Percentiles rank a stretch among this genome's conserved stretches.
Evolutionary conservation across 352 stramenopile genomes (phyloP).

Genomic region (Pythium graminicola): DNA sequence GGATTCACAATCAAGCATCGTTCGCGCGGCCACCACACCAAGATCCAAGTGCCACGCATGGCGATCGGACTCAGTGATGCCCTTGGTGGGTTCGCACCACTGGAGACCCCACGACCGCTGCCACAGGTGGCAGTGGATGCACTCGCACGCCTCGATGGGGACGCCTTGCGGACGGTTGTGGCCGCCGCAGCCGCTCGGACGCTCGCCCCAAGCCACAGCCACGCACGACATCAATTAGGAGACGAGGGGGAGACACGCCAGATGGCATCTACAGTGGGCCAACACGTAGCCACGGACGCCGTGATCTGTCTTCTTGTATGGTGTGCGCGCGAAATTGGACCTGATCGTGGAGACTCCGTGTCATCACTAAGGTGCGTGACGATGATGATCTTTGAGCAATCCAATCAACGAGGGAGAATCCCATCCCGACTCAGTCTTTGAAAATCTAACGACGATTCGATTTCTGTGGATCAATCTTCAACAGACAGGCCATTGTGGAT

Average conservation of each 20-base stretch:
- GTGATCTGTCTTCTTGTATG: conserved; percentile 13
- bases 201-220: conserved; percentile 4
- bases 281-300: conserved; percentile 10
- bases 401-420: not conserved
- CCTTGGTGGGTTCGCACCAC: not conserved
- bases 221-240: not conserved
- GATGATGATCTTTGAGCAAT: not conserved
- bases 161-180: conserved; percentile 5
- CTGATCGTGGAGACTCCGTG: not conserved
- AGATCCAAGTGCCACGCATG: too few species aligned
- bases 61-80: conserved; percentile 14
- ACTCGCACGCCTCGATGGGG: not conserved
- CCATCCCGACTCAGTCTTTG: not conserved
- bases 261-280: not conserved
- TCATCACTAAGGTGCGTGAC: conserved; percentile 7
- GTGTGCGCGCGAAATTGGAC: conserved; percentile 12
- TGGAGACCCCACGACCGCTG: conserved; percentile 5
- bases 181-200: conserved; percentile 3
- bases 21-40: too few species aligned
- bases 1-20: too few species aligned
- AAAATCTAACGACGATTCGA: not conserved
- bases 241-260: not conserved
- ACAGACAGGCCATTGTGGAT: conserved; percentile 6
- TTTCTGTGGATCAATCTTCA: not conserved
- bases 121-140: conserved; percentile 6